phyloP scores from a whole-genome alignment of 2,329 filamentous ascomycete species.

The Thielaviopsis musarum region DNA sequence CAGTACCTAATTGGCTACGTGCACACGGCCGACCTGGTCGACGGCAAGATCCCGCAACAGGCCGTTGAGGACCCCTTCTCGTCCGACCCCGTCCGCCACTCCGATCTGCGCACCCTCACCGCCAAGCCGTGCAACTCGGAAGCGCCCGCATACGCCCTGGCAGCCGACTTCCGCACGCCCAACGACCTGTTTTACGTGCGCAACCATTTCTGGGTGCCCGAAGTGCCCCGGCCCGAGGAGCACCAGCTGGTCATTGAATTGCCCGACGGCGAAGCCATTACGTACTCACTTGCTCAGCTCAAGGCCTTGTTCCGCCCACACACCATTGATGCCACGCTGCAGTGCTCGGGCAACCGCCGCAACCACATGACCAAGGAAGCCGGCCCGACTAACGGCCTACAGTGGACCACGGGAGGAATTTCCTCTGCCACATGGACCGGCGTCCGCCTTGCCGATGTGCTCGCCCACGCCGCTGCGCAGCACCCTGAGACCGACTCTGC shows the following conservation, averaged over 20 bases:
- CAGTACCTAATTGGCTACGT: slow-evolving; percentile 47
- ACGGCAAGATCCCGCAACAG: slow-evolving; percentile 35
- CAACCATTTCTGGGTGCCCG: slow-evolving; percentile 48
- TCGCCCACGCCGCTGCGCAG: slow-evolving; percentile 32
- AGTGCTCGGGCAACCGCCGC: slow-evolving; percentile 44
- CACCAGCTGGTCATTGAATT: slow-evolving; percentile 38
- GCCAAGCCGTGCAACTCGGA: slow-evolving; percentile 44
- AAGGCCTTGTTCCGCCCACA: slow-evolving; percentile 32
- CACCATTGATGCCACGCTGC: slow-evolving; percentile 37
- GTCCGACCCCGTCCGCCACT: slow-evolving; percentile 34
- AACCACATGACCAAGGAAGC: slow-evolving; percentile 37
- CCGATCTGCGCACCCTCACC: slow-evolving; percentile 33
- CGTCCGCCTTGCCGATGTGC: slow-evolving; percentile 35
- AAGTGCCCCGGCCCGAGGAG: slow-evolving; percentile 22
- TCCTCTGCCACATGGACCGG: slow-evolving; percentile 44
- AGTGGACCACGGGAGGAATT: slow-evolving; percentile 43
- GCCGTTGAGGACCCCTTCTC: slow-evolving; percentile 44
- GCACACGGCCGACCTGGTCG: slow-evolving; percentile 38
- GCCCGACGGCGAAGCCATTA: slow-evolving; percentile 32
- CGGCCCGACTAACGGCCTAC: slow-evolving; percentile 36
- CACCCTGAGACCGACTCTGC: slow-evolving; percentile 22
- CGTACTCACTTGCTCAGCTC: slow-evolving; percentile 38
- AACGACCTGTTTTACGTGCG: slow-evolving; percentile 41
- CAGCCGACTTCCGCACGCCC: slow-evolving; percentile 34
- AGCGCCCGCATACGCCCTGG: slow-evolving; percentile 32